Conservation (phyloP, 1,139 yeast species). For the Yamadazyma mexicana region DNA sequence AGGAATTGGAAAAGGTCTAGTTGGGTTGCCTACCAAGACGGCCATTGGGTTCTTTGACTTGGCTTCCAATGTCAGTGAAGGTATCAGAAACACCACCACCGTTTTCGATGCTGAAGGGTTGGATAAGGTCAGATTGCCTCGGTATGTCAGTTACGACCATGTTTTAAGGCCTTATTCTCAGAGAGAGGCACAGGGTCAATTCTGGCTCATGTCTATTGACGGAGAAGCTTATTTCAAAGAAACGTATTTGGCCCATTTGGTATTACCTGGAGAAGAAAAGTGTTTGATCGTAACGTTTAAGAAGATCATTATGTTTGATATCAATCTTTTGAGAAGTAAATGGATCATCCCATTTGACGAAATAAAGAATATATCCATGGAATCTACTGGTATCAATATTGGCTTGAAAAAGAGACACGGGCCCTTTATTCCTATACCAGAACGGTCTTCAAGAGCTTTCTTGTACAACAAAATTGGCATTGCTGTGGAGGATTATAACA, state of each 20-base stretch:
- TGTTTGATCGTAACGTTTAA: constrained; percentile 76
- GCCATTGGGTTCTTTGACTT: constrained; percentile 94
- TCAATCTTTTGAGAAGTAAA: constrained; percentile 57
- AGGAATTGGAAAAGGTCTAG: constrained; percentile 91
- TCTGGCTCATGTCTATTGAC: constrained; percentile 80
- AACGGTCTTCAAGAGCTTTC: constrained; percentile 59
- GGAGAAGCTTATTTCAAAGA: constrained; percentile 78
- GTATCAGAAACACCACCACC: constrained; percentile 89
- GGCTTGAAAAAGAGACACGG: constrained; percentile 63
- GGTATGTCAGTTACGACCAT: constrained; percentile 69
- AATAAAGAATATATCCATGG: constrained; percentile 69
- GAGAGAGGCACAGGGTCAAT: constrained; percentile 92
- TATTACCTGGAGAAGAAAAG: constrained; percentile 76
- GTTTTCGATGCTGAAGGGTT: constrained; percentile 82
- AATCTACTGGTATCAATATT: constrained; percentile 75
- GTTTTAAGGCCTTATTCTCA: constrained; percentile 74
- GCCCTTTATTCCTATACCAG: constrained; percentile 78
- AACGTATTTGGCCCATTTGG: constrained; percentile 79
- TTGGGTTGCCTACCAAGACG: constrained; percentile 94
- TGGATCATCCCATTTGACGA: constrained; percentile 69
- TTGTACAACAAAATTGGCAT: constrained; percentile 72
- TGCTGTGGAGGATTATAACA: constrained; percentile 81
- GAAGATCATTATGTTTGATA: constrained; percentile 66
- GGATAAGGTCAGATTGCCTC: constrained; percentile 78
- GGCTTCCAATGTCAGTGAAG: constrained; percentile 92